Percentiles rank a stretch among this genome's conserved stretches.
phyloP scores from a whole-genome alignment of 441 rosid species.

The Bocquillonia castaneifolia region DNA sequence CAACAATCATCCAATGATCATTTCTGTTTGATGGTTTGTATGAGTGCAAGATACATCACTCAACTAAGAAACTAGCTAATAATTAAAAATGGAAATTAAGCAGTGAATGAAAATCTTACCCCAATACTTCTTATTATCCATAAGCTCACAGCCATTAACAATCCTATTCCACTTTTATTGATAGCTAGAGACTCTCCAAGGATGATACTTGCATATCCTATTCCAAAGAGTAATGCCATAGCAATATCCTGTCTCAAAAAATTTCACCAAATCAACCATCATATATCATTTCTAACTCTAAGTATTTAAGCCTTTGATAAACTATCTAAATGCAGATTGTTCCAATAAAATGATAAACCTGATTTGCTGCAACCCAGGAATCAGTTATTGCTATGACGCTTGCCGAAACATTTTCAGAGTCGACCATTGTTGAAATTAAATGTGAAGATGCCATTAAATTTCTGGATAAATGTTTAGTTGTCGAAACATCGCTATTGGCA shows the following conservation, averaged over 20 bases:
- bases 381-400: slow-evolving; percentile 78
- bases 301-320: slow-evolving; percentile 10
- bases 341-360: slow-evolving; percentile 48
- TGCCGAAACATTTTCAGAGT: no score
- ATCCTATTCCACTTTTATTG: slow-evolving; percentile 89
- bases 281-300: background rate
- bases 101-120: slow-evolving; percentile 40
- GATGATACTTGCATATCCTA: slow-evolving; percentile 84
- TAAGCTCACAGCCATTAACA: slow-evolving; percentile 90
- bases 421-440: no score
- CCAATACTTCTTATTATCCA: slow-evolving; percentile 87
- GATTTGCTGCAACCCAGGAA: slow-evolving; percentile 95
- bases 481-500: no score
- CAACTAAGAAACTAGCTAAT: no score
- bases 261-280: slow-evolving; percentile 17
- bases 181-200: slow-evolving; percentile 89
- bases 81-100: no score
- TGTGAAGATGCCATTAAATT: no score
- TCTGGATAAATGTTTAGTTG: no score
- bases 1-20: no score
- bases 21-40: no score
- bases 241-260: slow-evolving; percentile 71
- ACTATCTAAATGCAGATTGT: no score
- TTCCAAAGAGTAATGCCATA: slow-evolving; percentile 75
- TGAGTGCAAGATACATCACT: no score